phyloP scores from a whole-genome alignment of 495 filamentous ascomycete species.

The Aspergillus funiculosus region DNA sequence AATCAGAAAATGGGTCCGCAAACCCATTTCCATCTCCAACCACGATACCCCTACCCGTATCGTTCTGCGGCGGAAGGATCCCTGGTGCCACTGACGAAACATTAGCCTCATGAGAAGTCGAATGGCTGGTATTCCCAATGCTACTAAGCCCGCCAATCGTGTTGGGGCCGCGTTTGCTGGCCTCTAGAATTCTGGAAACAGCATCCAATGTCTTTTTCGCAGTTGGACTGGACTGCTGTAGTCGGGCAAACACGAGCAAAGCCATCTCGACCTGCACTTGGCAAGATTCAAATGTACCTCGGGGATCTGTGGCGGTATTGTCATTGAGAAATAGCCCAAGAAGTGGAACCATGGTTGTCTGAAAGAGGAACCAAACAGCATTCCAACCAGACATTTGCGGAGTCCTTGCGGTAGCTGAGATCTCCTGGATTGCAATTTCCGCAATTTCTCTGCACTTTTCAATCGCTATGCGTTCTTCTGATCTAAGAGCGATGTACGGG shows the following conservation, averaged over 20 bases:
- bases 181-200: conserved; percentile 64
- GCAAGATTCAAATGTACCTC: conserved; percentile 45
- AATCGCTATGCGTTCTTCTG: conserved; percentile 65
- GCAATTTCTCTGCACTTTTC: conserved; percentile 64
- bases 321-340: conserved; percentile 65
- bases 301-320: conserved; percentile 47
- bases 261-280: conserved; percentile 60
- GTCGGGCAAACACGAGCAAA: conserved; percentile 59
- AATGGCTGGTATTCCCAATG: conserved; percentile 13
- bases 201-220: conserved; percentile 65
- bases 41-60: conserved; percentile 19
- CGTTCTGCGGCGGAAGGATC: conserved; percentile 16
- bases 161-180: conserved; percentile 37
- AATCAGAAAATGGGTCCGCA: conserved; percentile 24
- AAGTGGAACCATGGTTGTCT: conserved; percentile 71
- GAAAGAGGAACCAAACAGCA: conserved; percentile 77
- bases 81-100: conserved; percentile 6
- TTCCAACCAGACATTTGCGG: conserved; percentile 80
- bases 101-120: conserved; percentile 15
- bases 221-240: conserved; percentile 65
- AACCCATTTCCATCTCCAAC: conserved; percentile 23
- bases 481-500: conserved; percentile 48
- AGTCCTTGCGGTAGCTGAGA: conserved; percentile 57
- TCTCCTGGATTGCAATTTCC: conserved; percentile 64
- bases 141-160: conserved; percentile 11